Evolutionary conservation across 1,284 basidiomycete species (phyloP), one percentile per base, ranked within the genome.

Genomic region (Jaminaea rosea): DNA sequence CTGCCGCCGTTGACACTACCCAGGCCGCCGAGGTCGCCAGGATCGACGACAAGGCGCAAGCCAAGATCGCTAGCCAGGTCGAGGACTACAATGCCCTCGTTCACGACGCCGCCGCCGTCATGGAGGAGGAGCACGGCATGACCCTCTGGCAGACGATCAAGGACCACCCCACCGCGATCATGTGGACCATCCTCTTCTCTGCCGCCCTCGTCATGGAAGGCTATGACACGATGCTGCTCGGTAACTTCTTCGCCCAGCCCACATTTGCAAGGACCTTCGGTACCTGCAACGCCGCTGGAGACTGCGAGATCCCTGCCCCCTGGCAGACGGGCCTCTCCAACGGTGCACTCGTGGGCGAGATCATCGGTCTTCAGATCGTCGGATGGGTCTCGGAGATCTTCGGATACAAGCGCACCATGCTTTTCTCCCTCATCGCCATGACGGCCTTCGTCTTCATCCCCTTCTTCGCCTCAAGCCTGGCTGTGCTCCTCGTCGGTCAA

Each of bases 201-300:
- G 71, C 73, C 8, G 75, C 75, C 52, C 76, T 77, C 55, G 69
- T 76, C 50, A 79, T 79, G 78, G 78, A 79, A 52, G 78, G 75
- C 8, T 74, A 72, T 56, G 46, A 47, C 28, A 17, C 73, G 4
- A 65, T 75, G 19, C 54, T 63, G 11, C 44, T 63, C 32, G 57
- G 58, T 26, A 60, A 59, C 53, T 76, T 76, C 62, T 77, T 73
- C 54, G 76, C 76, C 15, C 67, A 73, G 48, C 76, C 76, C 13
- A 61, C 64, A 2, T 76, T 74, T 51, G 57, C 58, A 11, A 37
- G 57, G 13, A 59, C 58, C 39, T 77, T 69, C 52, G 76, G 75
- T 11, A 45, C 41, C n/a, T 60, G 65, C 55, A 58, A 53, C 29
- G 50, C 51, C 17, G 57, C 56, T 15, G 69, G 66, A 28, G 63